phyloP scores from a whole-genome alignment of 768 basidiomycete species.

The Lactifluus piperatus region DNA sequence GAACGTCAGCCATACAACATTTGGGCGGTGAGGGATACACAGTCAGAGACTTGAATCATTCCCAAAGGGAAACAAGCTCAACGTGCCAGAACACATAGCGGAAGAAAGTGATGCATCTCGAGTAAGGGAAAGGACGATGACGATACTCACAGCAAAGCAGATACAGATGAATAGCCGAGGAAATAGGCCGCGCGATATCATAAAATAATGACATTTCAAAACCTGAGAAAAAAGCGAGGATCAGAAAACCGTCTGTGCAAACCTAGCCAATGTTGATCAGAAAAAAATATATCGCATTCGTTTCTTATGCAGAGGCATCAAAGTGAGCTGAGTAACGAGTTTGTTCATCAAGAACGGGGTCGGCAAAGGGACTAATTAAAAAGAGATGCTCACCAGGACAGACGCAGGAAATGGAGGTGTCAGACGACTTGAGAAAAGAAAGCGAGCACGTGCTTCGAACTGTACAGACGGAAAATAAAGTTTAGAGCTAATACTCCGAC shows the following conservation, averaged over 20 bases:
- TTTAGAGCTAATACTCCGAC: slow-evolving; percentile 8
- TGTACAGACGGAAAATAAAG: slow-evolving; percentile 13
- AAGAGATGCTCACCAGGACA: background rate
- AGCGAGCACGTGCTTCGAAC: slow-evolving; percentile 12
- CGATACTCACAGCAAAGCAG: slow-evolving; percentile 25
- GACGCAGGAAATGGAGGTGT: background rate
- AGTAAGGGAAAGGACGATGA: slow-evolving; percentile 12
- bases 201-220: background rate
- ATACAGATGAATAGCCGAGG: background rate
- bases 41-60: slow-evolving; percentile 80
- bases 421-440: too few relatives aligned
- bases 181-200: background rate
- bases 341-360: slow-evolving; percentile 23
- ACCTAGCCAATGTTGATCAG: slow-evolving; percentile 26
- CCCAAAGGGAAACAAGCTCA: slow-evolving; percentile 53
- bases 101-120: slow-evolving; percentile 40
- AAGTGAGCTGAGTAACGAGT: slow-evolving; percentile 57
- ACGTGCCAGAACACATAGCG: slow-evolving; percentile 50
- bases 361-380: background rate
- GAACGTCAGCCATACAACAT: background rate
- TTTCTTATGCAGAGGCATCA: slow-evolving; percentile 49
- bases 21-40: background rate
- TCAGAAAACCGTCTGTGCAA: background rate
- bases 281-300: slow-evolving; percentile 34
- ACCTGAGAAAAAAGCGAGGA: background rate